Conservation (phyloP, 805 yeast genomes). For the Kodamaea fukazawae region DNA sequence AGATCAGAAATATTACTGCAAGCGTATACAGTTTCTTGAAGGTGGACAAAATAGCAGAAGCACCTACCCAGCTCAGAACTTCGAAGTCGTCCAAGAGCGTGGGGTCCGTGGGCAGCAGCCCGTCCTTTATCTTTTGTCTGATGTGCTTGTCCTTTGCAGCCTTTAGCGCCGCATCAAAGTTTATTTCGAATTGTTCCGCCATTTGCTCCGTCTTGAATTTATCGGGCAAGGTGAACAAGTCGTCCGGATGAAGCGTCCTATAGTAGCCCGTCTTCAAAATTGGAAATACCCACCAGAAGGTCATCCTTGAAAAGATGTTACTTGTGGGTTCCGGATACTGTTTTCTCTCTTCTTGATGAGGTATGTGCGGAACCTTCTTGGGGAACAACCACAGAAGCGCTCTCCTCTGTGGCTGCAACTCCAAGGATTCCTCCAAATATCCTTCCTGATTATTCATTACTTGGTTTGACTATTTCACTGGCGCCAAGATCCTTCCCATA, state of each 20-base stretch:
- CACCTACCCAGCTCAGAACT: slow-evolving; percentile 3
- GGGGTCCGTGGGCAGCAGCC: slow-evolving; percentile 9
- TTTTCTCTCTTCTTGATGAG: slow-evolving; percentile 48
- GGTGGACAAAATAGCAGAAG: slow-evolving; percentile 24
- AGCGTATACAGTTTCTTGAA: slow-evolving; percentile 26
- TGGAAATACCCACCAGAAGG: slow-evolving; percentile 67
- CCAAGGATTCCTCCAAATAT: slow-evolving; percentile 2
- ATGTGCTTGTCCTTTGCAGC: slow-evolving; percentile 9
- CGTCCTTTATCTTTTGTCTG: slow-evolving; percentile 13
- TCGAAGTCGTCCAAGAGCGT: slow-evolving; percentile 17
- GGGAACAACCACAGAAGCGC: slow-evolving; percentile 31
- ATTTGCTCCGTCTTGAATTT: slow-evolving; percentile 27
- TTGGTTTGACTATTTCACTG: no score
- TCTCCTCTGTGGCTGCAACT: slow-evolving; percentile 22
- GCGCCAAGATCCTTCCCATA: no score
- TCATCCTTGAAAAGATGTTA: slow-evolving; percentile 39
- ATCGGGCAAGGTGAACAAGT: slow-evolving; percentile 37
- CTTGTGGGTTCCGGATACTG: slow-evolving; percentile 42
- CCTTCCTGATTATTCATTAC: neutral
- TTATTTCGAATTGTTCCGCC: slow-evolving; percentile 24
- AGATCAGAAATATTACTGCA: slow-evolving; percentile 18
- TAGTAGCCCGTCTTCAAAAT: slow-evolving; percentile 65
- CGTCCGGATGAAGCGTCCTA: slow-evolving; percentile 65
- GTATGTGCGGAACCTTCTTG: slow-evolving; percentile 47
- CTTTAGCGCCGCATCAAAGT: slow-evolving; percentile 13